Evolutionary conservation across 306 rosid species (phyloP).

Genomic region (Castanospermum australe): DNA sequence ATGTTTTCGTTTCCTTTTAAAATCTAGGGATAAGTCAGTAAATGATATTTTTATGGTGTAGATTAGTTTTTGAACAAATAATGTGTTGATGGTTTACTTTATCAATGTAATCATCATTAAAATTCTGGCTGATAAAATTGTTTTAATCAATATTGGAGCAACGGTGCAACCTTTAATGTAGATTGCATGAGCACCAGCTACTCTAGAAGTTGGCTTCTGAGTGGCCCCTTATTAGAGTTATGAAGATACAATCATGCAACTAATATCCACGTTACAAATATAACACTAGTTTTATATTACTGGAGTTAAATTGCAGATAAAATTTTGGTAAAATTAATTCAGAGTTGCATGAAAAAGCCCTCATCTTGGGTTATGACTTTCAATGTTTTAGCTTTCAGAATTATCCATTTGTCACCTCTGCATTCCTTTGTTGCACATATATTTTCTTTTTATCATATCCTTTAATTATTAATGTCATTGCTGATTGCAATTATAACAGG

Average conservation of each 20-base stretch:
- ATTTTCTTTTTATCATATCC: background rate
- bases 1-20: background rate
- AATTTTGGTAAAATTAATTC: background rate
- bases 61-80: background rate
- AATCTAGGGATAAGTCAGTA: background rate
- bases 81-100: background rate
- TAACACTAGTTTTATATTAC: background rate
- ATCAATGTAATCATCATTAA: background rate
- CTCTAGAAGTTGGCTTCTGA: background rate
- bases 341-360: background rate
- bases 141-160: background rate
- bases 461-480: constrained; percentile 23
- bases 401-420: background rate
- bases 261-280: background rate
- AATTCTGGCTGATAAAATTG: background rate
- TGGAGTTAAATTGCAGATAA: background rate
- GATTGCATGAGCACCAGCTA: background rate
- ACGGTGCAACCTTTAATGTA: background rate
- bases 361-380: background rate
- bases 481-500: constrained; percentile 52
- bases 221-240: background rate
- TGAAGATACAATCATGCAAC: background rate
- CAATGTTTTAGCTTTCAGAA: background rate
- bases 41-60: background rate
- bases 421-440: background rate